A percentile compares a stretch with the other conserved stretches of the same genome.
Conservation (phyloP, 1,284 basidiomycete species). For the Omphalotus olearius region DNA sequence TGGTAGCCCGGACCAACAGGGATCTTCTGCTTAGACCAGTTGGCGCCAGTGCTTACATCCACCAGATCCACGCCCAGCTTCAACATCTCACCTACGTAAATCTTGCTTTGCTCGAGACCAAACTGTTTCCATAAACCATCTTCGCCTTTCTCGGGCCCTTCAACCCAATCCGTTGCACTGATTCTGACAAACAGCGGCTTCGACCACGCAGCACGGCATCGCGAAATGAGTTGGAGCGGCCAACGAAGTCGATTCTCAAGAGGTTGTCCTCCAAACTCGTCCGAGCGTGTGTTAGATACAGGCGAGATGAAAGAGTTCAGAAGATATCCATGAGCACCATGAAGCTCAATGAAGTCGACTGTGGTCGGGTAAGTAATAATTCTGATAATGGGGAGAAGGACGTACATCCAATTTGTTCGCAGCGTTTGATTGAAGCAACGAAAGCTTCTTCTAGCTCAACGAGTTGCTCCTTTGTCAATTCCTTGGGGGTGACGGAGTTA, state of each 20-base stretch:
- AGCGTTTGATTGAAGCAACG: slow-evolving; percentile 56
- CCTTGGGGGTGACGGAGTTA: slow-evolving; percentile 48
- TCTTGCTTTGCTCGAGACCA: slow-evolving; percentile 75
- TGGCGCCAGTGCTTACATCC: slow-evolving; percentile 69
- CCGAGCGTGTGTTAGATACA: slow-evolving; percentile 64
- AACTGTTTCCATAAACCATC: slow-evolving; percentile 61
- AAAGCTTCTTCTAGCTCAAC: slow-evolving; percentile 63
- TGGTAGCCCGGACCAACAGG: slow-evolving; percentile 61
- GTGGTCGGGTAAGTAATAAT: slow-evolving; percentile 38
- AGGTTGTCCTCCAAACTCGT: slow-evolving; percentile 66
- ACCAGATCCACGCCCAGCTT: slow-evolving; percentile 69
- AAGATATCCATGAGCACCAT: slow-evolving; percentile 15
- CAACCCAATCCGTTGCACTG: slow-evolving; percentile 77
- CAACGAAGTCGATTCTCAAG: slow-evolving; percentile 73
- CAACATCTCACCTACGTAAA: slow-evolving; percentile 52
- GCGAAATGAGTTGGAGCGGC: slow-evolving; percentile 53
- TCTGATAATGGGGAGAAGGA: slow-evolving; percentile 6
- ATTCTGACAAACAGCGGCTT: slow-evolving; percentile 76
- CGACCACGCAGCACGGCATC: slow-evolving; percentile 53
- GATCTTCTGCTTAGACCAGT: slow-evolving; percentile 61
- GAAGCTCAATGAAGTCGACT: slow-evolving; percentile 23
- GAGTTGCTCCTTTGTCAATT: slow-evolving; percentile 52
- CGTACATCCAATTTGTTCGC: slow-evolving; percentile 61
- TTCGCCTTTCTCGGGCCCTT: slow-evolving; percentile 56
- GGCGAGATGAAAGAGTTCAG: slow-evolving; percentile 57